Percentiles rank a stretch among this genome's conserved stretches.
These are phyloP conservation scores for Aspergillus floridensis DNA, from an alignment of 2,329 filamentous ascomycete genomes.

Conservation along the genomic window DNA sequence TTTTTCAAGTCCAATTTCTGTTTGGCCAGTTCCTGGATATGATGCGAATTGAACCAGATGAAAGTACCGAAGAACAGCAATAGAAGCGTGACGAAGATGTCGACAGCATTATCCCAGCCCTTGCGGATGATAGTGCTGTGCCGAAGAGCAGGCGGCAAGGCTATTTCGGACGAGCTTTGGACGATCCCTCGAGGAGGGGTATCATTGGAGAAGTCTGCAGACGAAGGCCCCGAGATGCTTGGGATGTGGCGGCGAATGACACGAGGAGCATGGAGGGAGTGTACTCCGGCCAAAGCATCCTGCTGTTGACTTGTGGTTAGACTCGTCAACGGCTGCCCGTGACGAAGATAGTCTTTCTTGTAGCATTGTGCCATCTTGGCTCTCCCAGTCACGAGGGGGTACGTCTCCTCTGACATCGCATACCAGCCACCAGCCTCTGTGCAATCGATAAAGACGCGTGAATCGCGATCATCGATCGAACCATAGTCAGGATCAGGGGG, in stretches of 20 bases:
- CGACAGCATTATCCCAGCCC: constrained; percentile 45
- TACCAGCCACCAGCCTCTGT: constrained; percentile 90
- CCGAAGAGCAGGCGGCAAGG: constrained; percentile 39
- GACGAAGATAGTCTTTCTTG: constrained; percentile 48
- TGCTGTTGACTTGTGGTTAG: constrained; percentile 50
- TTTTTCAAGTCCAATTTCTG: constrained; percentile 48
- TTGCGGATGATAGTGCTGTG: constrained; percentile 47
- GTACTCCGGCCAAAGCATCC: constrained; percentile 68
- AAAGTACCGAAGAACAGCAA: constrained; percentile 42
- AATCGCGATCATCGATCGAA: constrained; percentile 52
- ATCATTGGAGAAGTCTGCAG: constrained; percentile 36
- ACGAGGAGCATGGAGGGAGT: constrained; percentile 57
- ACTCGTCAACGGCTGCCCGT: constrained; percentile 39
- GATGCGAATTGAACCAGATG: constrained; percentile 43
- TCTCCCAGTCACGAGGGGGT: constrained; percentile 77
- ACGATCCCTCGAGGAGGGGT: constrained; percentile 36
- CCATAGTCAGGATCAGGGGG: constrained; percentile 49
- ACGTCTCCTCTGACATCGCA: constrained; percentile 80
- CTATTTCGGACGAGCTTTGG: constrained; percentile 36
- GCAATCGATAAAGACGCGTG: constrained; percentile 79
- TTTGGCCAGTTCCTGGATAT: constrained; percentile 42
- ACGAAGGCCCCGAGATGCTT: constrained; percentile 44
- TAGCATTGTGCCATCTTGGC: constrained; percentile 59
- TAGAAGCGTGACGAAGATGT: constrained; percentile 44
- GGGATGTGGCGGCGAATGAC: constrained; percentile 39